A percentile compares a stretch with the other conserved stretches of the same genome.
Evolutionary conservation across 2,329 filamentous ascomycete genomes (phyloP).

Genomic region (Ophiostoma tasmaniense): DNA sequence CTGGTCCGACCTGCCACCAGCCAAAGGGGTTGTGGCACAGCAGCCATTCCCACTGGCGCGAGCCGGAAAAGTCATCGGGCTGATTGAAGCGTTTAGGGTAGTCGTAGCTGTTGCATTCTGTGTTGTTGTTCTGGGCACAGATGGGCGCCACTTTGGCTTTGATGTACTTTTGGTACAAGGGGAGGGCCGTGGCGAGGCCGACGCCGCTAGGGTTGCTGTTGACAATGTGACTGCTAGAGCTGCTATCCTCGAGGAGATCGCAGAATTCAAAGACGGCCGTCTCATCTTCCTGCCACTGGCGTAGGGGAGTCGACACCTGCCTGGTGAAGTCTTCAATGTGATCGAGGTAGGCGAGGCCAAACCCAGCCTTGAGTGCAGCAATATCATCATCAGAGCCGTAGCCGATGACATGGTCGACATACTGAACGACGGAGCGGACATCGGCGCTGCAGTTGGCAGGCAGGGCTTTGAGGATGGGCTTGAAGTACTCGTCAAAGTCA

Average conservation of each 20-base stretch:
- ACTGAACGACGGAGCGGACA: constrained; percentile 39
- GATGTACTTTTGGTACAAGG: constrained; percentile 42
- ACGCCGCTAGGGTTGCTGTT: constrained; percentile 34
- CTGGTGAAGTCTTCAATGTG: constrained; percentile 36
- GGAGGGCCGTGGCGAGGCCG: constrained; percentile 40
- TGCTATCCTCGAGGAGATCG: constrained; percentile 27
- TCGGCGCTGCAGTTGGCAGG: constrained; percentile 49
- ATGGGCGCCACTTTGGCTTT: constrained; percentile 36
- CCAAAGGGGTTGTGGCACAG: constrained; percentile 39
- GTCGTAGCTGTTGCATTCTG: constrained; percentile 30
- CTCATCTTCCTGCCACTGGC: constrained; percentile 43
- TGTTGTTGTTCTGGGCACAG: constrained; percentile 35
- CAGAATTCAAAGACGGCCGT: constrained; percentile 41
- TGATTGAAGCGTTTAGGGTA: constrained; percentile 32
- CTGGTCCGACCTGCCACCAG: constrained; percentile 37
- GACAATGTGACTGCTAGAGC: constrained; percentile 25
- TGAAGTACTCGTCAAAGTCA: constrained; percentile 49
- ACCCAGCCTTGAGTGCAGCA: constrained; percentile 25
- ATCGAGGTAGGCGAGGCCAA: constrained; percentile 35
- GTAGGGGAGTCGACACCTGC: constrained; percentile 23
- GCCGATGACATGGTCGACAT: not conserved
- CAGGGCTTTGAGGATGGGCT: constrained; percentile 44
- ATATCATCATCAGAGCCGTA: not conserved
- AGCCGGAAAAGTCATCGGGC: constrained; percentile 30
- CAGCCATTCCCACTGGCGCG: constrained; percentile 49